Evolutionary conservation across 176 grass and related monocot species (phyloP), one percentile per base, ranked within the genome.

Genomic region (Elaeis guineensis): DNA sequence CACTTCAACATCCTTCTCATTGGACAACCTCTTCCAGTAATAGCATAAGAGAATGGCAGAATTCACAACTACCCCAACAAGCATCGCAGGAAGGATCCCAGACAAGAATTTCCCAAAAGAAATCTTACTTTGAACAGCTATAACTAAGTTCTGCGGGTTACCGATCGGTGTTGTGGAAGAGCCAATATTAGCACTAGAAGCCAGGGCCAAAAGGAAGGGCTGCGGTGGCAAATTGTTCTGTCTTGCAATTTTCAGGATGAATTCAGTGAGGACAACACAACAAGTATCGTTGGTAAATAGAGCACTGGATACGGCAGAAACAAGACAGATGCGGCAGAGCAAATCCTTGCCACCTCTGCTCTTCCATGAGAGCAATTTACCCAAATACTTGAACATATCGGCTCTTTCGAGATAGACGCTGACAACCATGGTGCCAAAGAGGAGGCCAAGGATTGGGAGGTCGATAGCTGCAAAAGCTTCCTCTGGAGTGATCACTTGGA

Each of bases 281-380:
- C 85, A 82, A 65, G 94, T 99, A 75, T 99, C 94, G 56, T 99
- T 99, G 64, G 94, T 99, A 71, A 99, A 99, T 63, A 99, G 74
- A 24, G 94, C 84, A 54, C 85, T 89, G 63, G 94, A 86, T 28
- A 99, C 61, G 18, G 88, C 84, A 48, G 93, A 70, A 0, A 85
- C 87, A 51, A 25, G 29, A 69, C 93, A 97, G 77, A 83, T 75
- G 60, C 93, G 81, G 66, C 80, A 55, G 21, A 97, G 79, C 39
- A 98, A 67, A 82, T 98, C 93, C 56, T 80, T 85, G 1, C 87
- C 80, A 65, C 92, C 92, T 23, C 70, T 83, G 63, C 81, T 78
- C 12, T 82, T 82, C 92, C 92, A 97, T 5, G 92, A 85, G 0
- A 97, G 84, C 18, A 85, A 0, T 0, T 52, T 67, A 0, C 92